These are phyloP conservation scores for Zygoascus ofunaensis DNA, from an alignment of 805 yeast genomes.

Conservation along the genomic window DNA sequence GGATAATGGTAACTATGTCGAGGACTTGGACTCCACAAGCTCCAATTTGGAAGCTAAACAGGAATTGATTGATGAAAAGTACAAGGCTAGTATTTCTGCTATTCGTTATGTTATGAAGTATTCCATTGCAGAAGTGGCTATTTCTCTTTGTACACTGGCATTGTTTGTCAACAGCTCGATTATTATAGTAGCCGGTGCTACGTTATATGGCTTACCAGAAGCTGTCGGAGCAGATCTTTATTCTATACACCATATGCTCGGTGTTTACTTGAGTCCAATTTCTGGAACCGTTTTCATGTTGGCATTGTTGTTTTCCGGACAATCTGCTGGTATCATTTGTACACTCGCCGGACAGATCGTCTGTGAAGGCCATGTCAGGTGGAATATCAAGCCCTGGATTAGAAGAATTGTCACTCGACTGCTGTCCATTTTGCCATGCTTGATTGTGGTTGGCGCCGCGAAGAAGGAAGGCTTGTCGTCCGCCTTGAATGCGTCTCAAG, in stretches of 20 bases:
- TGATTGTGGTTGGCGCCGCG: conserved; percentile 57
- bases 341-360: conserved; percentile 92
- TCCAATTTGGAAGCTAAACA: neutral
- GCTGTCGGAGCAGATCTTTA: conserved; percentile 73
- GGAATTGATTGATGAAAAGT: conserved; percentile 24
- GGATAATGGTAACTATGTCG: conserved; percentile 39
- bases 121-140: conserved; percentile 59
- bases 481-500: conserved; percentile 81
- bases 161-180: conserved; percentile 81
- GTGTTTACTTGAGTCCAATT: conserved; percentile 52
- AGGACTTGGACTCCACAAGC: neutral
- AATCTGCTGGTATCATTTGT: conserved; percentile 86
- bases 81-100: conserved; percentile 66
- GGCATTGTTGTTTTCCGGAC: conserved; percentile 78
- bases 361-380: conserved; percentile 78
- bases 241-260: conserved; percentile 59
- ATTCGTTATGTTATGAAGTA: conserved; percentile 62
- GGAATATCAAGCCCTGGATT: conserved; percentile 74
- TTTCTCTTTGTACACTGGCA: conserved; percentile 72
- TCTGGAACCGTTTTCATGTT: conserved; percentile 81
- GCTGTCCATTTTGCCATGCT: conserved; percentile 74
- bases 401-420: conserved; percentile 69
- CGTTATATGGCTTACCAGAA: conserved; percentile 60
- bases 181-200: conserved; percentile 70
- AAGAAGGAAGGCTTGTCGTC: conserved; percentile 64